Evolutionary conservation across 495 filamentous ascomycete species (phyloP), one percentile per base, ranked within the genome.

Genomic region (Aspergillus wentii): DNA sequence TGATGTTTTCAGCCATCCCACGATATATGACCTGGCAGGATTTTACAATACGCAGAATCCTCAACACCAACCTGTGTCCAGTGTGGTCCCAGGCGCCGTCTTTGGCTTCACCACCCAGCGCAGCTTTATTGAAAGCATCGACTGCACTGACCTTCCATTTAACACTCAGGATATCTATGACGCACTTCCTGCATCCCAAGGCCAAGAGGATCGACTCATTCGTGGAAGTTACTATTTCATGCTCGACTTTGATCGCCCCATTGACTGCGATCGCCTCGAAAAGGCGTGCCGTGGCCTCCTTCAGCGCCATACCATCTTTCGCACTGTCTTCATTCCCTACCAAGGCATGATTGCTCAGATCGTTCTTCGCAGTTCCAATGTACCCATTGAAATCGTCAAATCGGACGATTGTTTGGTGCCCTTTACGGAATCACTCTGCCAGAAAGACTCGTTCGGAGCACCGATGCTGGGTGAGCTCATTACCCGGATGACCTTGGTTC

Each of bases 321-420:
- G 75, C 13, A 78, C 76, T 0, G 68, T 78, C 1, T 79, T 76
- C 40, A 52, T 78, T 13, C 51, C 66, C 35, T 30, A 52, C 37
- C 49, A 46, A 15, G 52, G 40, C 9, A 30, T 37, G 1, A 67
- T 57, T 44, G 61, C 67, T 30, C 60, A 66, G 38, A 65, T 76
- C 17, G 63, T 76, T 8, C 30, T 13, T 3, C 11, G 15, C 9
- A 8, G 16, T 8, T 14, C 16, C 8, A 14, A 2, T n/a, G n/a
- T 17, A 13, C 30, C 11, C 8, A 8, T 31, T 13, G 11, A 31
- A 15, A 8, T 2, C 15, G 2, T 31, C 30, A 13, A 13, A 8
- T 5, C 8, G 30, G n/a, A 13, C n/a, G 15, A n/a, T n/a, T 8
- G 2, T 8, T 13, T 8, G 9, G 9, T 14, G 11, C 8, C 9